A percentile compares a stretch with the other conserved stretches of the same genome.
Conservation (phyloP, 2,329 filamentous ascomycete species). For the Fusarium tuaranense region DNA sequence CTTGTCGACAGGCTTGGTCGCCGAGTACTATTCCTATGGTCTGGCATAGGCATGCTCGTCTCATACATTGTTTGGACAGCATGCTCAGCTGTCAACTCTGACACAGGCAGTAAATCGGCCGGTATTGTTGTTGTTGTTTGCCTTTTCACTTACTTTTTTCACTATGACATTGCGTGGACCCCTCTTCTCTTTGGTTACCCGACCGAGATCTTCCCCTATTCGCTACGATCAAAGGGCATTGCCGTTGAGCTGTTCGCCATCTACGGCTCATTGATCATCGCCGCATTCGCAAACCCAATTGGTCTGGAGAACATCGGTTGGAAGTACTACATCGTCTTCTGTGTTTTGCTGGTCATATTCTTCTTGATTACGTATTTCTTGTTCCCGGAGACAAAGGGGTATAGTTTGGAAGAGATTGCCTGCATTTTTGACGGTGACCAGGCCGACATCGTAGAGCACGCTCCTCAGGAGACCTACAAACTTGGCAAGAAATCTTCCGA, state of each 20-base stretch:
- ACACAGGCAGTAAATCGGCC: conserved; percentile 45
- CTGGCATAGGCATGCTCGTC: conserved; percentile 51
- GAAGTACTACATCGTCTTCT: conserved; percentile 56
- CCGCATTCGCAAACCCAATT: conserved; percentile 51
- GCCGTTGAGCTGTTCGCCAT: conserved; percentile 58
- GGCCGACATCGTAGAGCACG: not conserved
- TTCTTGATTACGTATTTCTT: conserved; percentile 38
- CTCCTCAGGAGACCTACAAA: not conserved
- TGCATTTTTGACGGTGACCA: conserved; percentile 38
- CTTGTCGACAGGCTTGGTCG: conserved; percentile 57
- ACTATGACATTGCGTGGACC: conserved; percentile 60
- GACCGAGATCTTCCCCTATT: conserved; percentile 54
- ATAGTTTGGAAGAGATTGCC: conserved; percentile 41
- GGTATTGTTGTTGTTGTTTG: conserved; percentile 60
- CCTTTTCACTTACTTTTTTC: conserved; percentile 61
- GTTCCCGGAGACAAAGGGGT: conserved; percentile 50
- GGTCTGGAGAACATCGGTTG: conserved; percentile 49
- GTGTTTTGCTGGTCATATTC: conserved; percentile 38
- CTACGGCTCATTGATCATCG: conserved; percentile 49
- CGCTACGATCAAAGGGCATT: conserved; percentile 53
- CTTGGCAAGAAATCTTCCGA: conserved; percentile 1
- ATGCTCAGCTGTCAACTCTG: conserved; percentile 48
- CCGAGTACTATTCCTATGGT: conserved; percentile 55
- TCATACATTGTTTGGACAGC: conserved; percentile 55
- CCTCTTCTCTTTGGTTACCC: conserved; percentile 59